Conservation (phyloP, 73 alveolate species). For the Stentor coeruleus region DNA sequence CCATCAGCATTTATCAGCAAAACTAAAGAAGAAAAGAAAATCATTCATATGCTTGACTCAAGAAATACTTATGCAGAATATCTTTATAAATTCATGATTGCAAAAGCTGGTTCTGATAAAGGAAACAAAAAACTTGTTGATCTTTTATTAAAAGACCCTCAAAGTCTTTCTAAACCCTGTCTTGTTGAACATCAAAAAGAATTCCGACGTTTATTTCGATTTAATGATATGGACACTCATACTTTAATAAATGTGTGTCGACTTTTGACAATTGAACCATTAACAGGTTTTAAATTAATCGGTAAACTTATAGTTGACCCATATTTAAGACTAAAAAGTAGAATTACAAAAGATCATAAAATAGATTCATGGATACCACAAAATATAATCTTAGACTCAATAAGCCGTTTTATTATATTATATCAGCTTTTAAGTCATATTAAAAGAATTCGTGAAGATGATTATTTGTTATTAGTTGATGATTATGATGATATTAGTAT, state of each 20-base stretch:
- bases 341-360: not conserved
- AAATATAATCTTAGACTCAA: not conserved
- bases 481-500: not conserved
- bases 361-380: not conserved
- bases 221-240: constrained; percentile 16
- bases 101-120: not conserved
- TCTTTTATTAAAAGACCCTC: constrained; percentile 11
- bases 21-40: constrained; percentile 15
- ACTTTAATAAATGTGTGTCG: not conserved
- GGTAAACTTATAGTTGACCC: not conserved
- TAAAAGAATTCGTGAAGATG: constrained; percentile 9
- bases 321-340: not conserved
- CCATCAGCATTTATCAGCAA: constrained; percentile 60
- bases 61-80: constrained; percentile 19
- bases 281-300: constrained; percentile 23
- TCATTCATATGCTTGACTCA: not conserved
- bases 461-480: not conserved
- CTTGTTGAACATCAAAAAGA: not conserved
- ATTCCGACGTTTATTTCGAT: not conserved
- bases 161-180: not conserved
- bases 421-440: not conserved
- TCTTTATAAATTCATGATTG: not conserved
- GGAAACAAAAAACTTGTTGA: not conserved
- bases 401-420: not conserved
- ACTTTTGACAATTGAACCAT: constrained; percentile 3